Base-by-base conservation (phyloP, 1,139 yeast species). In the Sugiyamaella neomexicana region DNA sequence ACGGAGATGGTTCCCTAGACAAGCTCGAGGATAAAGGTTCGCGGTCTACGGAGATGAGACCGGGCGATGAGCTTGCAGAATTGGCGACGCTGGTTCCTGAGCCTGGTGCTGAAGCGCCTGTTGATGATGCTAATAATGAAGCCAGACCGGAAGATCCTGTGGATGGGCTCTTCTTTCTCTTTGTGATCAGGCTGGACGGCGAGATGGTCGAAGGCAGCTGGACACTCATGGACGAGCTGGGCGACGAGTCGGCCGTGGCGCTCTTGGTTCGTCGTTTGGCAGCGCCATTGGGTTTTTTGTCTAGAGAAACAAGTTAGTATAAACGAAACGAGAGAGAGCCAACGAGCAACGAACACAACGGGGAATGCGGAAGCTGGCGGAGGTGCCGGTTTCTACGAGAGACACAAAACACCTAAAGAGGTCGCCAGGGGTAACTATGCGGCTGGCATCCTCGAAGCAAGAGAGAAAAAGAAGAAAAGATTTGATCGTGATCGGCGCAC, bases 101-200 rank as follows among this genome's bases (percentile, higher is more conserved):
- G 9, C 16, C 38, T 12, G n/a, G n/a, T n/a, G 15, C 16, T 5
- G 38, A 34, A 5, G 16, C 16, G 13, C 34, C 34, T 29, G 34
- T 34, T 8, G 16, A 39, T 32, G 36, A 46, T 32, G 55, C 52
- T 47, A 55, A 41, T 41, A 50, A 40, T 27, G 58, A 31, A 6
- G 47, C 44, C 23, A 52, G 43, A 5, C 54, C 54, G 31, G 55
- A 46, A 23, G 58, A 38, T 27, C 55, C 56, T 8, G 60, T 50
- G 13, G 53, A 38, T 40, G 61, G 55, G 25, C 58, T 47, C 53
- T 57, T 60, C 32, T 50, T 52, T 27, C 62, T 53, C 37, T 59
- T 60, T 8, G 63, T 29, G 17, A 62, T 60, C 13, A 62, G 48
- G 25, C 59, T 58, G 8, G 65, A 53, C n/a, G 65, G 65, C 7